phyloP scores from a whole-genome alignment of 2,329 filamentous ascomycete species.

The Microdochium nivale region DNA sequence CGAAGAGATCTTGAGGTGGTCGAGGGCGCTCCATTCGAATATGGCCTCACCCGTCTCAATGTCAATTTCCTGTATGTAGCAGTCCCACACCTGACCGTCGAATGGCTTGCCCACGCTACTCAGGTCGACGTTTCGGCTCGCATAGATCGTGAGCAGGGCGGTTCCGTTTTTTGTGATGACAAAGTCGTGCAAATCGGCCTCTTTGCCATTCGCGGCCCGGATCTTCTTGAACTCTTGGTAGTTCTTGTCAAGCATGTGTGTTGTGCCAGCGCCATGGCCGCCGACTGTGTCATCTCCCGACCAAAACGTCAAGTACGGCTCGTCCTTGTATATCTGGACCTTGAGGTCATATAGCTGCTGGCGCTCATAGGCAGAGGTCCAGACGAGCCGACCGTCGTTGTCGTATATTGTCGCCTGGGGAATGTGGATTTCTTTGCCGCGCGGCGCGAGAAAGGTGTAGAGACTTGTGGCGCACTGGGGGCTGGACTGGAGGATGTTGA shows the following conservation, averaged over 20 bases:
- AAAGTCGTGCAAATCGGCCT: slow-evolving; percentile 30
- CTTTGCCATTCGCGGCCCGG: slow-evolving; percentile 23
- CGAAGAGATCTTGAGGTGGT: slow-evolving; percentile 11
- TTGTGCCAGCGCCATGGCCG: slow-evolving; percentile 34
- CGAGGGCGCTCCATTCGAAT: slow-evolving; percentile 32
- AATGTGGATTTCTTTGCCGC: slow-evolving; percentile 21
- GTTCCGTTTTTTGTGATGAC: slow-evolving; percentile 25
- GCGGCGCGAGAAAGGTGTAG: slow-evolving; percentile 30
- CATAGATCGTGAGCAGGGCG: slow-evolving; percentile 26
- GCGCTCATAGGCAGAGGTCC: slow-evolving; percentile 25
- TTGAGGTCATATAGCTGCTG: slow-evolving; percentile 33
- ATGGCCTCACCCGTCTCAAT: slow-evolving; percentile 31
- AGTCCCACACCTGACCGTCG: slow-evolving; percentile 31
- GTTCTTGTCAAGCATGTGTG: slow-evolving; percentile 30
- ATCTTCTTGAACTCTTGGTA: slow-evolving; percentile 25
- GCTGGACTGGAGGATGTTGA: slow-evolving; percentile 18
- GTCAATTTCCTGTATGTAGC: slow-evolving; percentile 35
- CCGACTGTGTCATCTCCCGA: slow-evolving; percentile 34
- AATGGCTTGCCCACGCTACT: slow-evolving; percentile 20
- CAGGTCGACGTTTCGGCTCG: slow-evolving; percentile 26
- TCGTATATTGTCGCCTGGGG: slow-evolving; percentile 35
- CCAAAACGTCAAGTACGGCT: slow-evolving; percentile 39
- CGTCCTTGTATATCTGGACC: slow-evolving; percentile 31
- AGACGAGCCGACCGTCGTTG: slow-evolving; percentile 31
- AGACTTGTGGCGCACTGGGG: slow-evolving; percentile 26